Evolutionary conservation across 2,329 filamentous ascomycete genomes (phyloP), one percentile per base, ranked within the genome.

Genomic region (Hypomyces rosellus): DNA sequence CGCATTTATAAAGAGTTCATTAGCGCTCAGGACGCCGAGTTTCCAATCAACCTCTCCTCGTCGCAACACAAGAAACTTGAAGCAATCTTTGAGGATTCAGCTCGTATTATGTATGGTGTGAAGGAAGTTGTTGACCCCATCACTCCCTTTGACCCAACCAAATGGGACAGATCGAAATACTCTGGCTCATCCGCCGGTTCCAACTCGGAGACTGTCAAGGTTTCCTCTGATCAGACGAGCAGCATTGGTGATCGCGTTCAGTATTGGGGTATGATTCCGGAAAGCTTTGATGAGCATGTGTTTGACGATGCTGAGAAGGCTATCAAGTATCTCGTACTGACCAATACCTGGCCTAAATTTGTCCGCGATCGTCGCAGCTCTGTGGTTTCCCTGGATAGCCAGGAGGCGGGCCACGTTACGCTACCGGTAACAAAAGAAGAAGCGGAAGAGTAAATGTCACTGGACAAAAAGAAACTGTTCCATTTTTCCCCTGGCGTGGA

Each of bases 341-440:
- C 81, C 13, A 86, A 86, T 60, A 86, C 84, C 0, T 86, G 84
- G 83, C 76, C 77, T 30, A 80, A 77, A 59, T 82, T 77, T 57
- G 71, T 79, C 38, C 68, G 63, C 44, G 69, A 74, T 8, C 55
- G 63, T 25, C 54, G 60, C 11, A 52, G 54, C 18, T 65, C 59
- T 5, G 46, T 59, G 16, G 57, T 62, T 18, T 54, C 59, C 6
- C 45, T 50, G 13, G 45, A 54, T 5, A 38, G n/a, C 12, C 45
- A 41, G 25, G 25, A 30, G 25, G 9, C 25, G 25, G 25, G 25
- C 9, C 25, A 30, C 9, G 25, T 11, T 30, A 11, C 9, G 25
- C 25, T 30, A 7, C 25, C 25, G 6, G 25, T 30, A 11, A 30
- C 25, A 11, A 30, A 30, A 30, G 25, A 30, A 30, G 25, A 30